These are phyloP conservation scores for Tritrichomonas musculus DNA, from an alignment of 208 protist genomes.

Conservation along the genomic window DNA sequence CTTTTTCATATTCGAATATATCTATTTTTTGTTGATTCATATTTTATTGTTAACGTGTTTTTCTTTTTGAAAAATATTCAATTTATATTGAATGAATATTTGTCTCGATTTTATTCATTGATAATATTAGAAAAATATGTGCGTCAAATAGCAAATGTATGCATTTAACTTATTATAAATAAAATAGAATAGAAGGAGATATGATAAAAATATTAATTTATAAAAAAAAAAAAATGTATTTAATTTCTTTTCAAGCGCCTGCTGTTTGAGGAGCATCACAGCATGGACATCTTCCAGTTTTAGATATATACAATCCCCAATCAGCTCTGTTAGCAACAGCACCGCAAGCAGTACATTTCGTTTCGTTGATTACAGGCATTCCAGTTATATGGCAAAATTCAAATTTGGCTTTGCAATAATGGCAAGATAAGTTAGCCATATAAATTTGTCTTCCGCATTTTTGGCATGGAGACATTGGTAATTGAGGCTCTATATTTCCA, in stretches of 20 bases:
- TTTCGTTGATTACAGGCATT: not conserved
- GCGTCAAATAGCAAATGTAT: too few relatives aligned
- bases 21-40: not conserved
- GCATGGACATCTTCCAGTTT: slow-evolving; percentile 30
- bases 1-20: slow-evolving; percentile 17
- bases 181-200: too few relatives aligned
- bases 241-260: too few relatives aligned
- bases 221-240: too few relatives aligned
- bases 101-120: too few relatives aligned
- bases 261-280: slow-evolving; percentile 10
- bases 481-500: not conserved
- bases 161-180: too few relatives aligned
- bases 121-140: too few relatives aligned
- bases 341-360: slow-evolving; percentile 3
- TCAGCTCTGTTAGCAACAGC: not conserved
- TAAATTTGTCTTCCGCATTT: not conserved
- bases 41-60: too few relatives aligned
- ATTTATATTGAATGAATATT: too few relatives aligned
- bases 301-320: not conserved
- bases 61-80: too few relatives aligned
- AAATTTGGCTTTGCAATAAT: not conserved
- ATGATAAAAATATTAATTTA: too few relatives aligned
- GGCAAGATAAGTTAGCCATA: not conserved
- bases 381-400: slow-evolving; percentile 12
- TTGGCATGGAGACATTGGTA: not conserved